Percentiles rank a stretch among this genome's conserved stretches.
These are phyloP conservation scores for Isabelozyma gotoi DNA, from an alignment of 805 yeast genomes.

Conservation along the genomic window DNA sequence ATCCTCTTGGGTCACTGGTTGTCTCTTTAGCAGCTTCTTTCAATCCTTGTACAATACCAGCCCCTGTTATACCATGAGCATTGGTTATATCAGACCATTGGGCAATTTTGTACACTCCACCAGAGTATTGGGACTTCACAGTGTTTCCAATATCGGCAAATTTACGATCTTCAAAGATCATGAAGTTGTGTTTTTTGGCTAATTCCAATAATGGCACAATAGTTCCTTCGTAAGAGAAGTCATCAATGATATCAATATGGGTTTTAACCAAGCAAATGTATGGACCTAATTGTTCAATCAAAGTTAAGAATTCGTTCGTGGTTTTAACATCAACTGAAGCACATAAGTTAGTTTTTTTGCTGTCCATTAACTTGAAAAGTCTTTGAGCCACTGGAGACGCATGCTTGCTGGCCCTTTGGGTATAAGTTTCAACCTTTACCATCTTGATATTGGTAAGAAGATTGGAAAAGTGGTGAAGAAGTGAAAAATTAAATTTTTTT, in stretches of 20 bases:
- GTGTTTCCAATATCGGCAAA: conserved; percentile 99
- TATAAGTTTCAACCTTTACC: conserved; percentile 45
- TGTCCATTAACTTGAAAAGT: conserved; percentile 70
- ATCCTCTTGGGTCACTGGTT: conserved; percentile 77
- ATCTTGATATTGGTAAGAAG: conserved; percentile 7
- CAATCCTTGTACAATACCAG: conserved; percentile 87
- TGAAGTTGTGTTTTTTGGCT: conserved; percentile 78
- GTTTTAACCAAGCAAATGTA: conserved; percentile 89
- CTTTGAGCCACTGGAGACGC: conserved; percentile 77
- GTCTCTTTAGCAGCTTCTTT: conserved; percentile 77
- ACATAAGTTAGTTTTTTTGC: conserved; percentile 84
- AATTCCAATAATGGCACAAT: conserved; percentile 70
- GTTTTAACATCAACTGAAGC: conserved; percentile 90
- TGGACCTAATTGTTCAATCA: conserved; percentile 85
- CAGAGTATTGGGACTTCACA: conserved; percentile 88
- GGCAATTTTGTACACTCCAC: conserved; percentile 87
- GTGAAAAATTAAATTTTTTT: not conserved
- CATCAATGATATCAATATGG: conserved; percentile 90
- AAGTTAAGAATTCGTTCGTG: conserved; percentile 67
- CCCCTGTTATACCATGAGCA: conserved; percentile 97
- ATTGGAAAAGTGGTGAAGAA: not conserved
- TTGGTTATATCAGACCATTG: conserved; percentile 96
- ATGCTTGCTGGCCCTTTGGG: conserved; percentile 68
- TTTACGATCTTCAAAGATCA: conserved; percentile 95
- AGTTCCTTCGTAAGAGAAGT: conserved; percentile 80